These are phyloP conservation scores for Wickerhamomyces hampshirensis DNA, from an alignment of 805 yeast species.

Conservation along the genomic window DNA sequence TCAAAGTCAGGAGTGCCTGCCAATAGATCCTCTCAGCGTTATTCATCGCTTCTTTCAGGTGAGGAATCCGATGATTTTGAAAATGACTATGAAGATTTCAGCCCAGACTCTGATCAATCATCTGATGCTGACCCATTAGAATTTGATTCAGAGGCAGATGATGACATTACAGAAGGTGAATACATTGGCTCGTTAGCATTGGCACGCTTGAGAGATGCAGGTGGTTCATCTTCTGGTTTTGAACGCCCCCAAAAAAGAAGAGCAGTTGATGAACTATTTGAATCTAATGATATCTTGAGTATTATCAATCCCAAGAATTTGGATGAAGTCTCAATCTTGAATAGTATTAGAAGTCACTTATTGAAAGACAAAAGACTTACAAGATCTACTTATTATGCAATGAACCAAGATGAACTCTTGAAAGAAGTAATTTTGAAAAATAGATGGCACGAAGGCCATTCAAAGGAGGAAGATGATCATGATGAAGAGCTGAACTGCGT, in stretches of 20 bases:
- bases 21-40: neutral
- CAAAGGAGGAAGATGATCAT: too few relatives aligned
- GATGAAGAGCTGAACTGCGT: constrained; percentile 54
- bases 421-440: constrained; percentile 24
- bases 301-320: constrained; percentile 26
- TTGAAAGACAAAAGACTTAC: constrained; percentile 26
- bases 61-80: constrained; percentile 26
- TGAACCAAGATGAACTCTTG: constrained; percentile 27
- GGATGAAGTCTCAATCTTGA: constrained; percentile 14
- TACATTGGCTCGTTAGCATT: constrained; percentile 13
- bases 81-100: constrained; percentile 32
- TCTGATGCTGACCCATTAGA: constrained; percentile 27
- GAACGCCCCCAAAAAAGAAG: neutral
- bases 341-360: constrained; percentile 18
- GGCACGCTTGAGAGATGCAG: constrained; percentile 9
- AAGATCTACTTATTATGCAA: constrained; percentile 28
- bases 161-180: constrained; percentile 17
- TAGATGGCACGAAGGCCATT: too few relatives aligned
- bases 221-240: neutral
- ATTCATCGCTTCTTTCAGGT: constrained; percentile 2
- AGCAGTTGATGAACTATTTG: constrained; percentile 18
- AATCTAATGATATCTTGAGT: constrained; percentile 21
- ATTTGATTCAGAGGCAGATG: constrained; percentile 27
- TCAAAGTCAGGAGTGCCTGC: neutral
- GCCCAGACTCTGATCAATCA: constrained; percentile 23